Conservation (phyloP, 495 filamentous ascomycete species). For the Neurospora sublineolata region DNA sequence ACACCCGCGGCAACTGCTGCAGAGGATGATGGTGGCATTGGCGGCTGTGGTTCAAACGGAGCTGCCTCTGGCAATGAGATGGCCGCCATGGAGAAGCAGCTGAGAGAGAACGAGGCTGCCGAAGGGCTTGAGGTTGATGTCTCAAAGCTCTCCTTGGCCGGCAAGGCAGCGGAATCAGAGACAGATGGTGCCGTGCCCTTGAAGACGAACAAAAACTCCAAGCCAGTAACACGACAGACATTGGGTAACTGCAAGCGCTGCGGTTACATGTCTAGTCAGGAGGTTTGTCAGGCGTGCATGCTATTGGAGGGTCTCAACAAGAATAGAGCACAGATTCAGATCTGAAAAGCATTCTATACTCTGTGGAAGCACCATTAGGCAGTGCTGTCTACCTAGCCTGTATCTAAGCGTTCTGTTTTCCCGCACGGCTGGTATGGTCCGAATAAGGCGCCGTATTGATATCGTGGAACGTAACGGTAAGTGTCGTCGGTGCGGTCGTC, state of each 20-base stretch:
- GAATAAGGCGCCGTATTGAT: background rate
- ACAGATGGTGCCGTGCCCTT: slow-evolving; percentile 8
- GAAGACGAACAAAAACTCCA: slow-evolving; percentile 12
- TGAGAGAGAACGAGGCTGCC: slow-evolving; percentile 57
- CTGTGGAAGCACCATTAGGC: background rate
- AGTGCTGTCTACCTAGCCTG: background rate
- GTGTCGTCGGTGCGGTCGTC: background rate
- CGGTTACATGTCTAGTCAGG: slow-evolving; percentile 91
- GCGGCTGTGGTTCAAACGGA: slow-evolving; percentile 71
- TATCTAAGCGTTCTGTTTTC: background rate
- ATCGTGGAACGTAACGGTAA: background rate
- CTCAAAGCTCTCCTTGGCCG: slow-evolving; percentile 24
- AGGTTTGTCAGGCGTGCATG: slow-evolving; percentile 88
- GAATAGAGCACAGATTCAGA: slow-evolving; percentile 67
- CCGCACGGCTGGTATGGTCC: background rate
- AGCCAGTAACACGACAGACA: slow-evolving; percentile 43
- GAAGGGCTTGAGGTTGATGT: slow-evolving; percentile 63
- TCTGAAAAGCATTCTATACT: slow-evolving; percentile 28
- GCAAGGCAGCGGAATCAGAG: slow-evolving; percentile 7
- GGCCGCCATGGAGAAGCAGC: slow-evolving; percentile 75
- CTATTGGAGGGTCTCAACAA: slow-evolving; percentile 87
- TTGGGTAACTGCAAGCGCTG: slow-evolving; percentile 77
- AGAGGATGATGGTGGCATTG: slow-evolving; percentile 43
- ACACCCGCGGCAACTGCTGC: slow-evolving; percentile 32
- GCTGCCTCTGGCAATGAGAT: slow-evolving; percentile 68